Base-by-base conservation (phyloP, 2,329 filamentous ascomycete genomes). In the Pseudogymnoascus sp. region DNA sequence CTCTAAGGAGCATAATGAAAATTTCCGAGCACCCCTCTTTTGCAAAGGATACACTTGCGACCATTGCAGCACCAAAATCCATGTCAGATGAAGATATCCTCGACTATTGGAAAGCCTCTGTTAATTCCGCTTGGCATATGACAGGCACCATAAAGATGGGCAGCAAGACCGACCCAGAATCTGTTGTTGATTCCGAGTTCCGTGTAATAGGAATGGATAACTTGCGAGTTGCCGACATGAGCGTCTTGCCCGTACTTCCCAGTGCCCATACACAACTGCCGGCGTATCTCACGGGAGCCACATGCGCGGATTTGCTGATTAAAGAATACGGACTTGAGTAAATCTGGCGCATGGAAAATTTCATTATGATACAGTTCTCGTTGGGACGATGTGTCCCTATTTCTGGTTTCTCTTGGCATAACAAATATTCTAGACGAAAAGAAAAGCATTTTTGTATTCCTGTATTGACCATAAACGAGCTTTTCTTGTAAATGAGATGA, bases 101-200 rank as follows among this genome's bases (percentile, higher is more conserved):
- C 65, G 67, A 66, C 35, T 58, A 62, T 65, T 68, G 55, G 63
- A n/a, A 35, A 21, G 70, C 77, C 29, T 78, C 71, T 25, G 72
- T 76, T 15, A 74, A 70, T 31, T 81, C 77, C 2, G 81, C 74
- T 62, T 85, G 78, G 80, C 83, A 81, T 69, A 84, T 79, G 79
- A 81, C 76, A 0, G 81, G 82, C 0, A 86, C 83, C 0, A 76
- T 77, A 5, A 80, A 79, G 69, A 87, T 87, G 83, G 84, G 83
- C 0, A 77, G 72, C 64, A 39, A 62, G 0, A 75, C 69, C 1
- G 77, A 80, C 6, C 12, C 44, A 13, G 74, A 77, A 35, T 77
- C 79, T 0, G 80, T 75, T 29, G 80, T 85, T 5, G 80, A 84
- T 68, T 73, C 66, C 0, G 73, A 79, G 5, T 79, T 84, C 51